phyloP scores from a whole-genome alignment of 345 rosid genomes.

The Citrus maxima region DNA sequence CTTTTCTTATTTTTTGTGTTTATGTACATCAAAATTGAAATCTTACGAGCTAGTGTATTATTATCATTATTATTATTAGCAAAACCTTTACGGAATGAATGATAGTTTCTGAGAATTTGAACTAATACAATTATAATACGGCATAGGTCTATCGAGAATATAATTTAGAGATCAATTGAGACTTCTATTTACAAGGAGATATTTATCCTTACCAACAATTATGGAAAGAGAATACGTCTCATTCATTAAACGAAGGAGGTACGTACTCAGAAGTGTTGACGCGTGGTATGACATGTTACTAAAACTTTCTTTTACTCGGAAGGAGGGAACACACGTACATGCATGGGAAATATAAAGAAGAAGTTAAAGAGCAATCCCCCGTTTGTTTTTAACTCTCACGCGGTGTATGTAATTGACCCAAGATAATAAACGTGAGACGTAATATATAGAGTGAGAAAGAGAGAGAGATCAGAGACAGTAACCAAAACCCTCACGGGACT shows the following conservation, averaged over 20 bases:
- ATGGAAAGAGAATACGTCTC: too few species aligned
- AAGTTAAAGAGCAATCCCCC: conserved; percentile 11
- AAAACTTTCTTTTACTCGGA: neutral
- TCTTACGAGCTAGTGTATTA: neutral
- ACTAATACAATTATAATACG: too few species aligned
- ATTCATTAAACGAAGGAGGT: neutral
- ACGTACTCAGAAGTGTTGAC: neutral
- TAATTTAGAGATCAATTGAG: too few species aligned
- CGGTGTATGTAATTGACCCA: conserved; percentile 48
- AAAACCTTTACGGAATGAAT: too few species aligned
- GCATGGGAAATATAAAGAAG: conserved; percentile 18
- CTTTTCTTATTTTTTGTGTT: too few species aligned
- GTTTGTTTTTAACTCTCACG: conserved; percentile 30
- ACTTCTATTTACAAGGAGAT: too few species aligned
- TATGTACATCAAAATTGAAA: neutral
- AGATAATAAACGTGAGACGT: conserved; percentile 59
- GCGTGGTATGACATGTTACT: neutral
- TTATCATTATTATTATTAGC: too few species aligned
- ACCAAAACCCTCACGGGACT: conserved; percentile 57
- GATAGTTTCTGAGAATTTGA: too few species aligned
- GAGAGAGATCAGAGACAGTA: neutral
- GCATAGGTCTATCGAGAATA: too few species aligned
- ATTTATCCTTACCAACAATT: too few species aligned
- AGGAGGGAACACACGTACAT: neutral
- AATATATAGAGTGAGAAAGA: conserved; percentile 5